Evolutionary conservation across 2,329 filamentous ascomycete genomes (phyloP), one percentile per base, ranked within the genome.

Genomic region (Calycina herbarum): DNA sequence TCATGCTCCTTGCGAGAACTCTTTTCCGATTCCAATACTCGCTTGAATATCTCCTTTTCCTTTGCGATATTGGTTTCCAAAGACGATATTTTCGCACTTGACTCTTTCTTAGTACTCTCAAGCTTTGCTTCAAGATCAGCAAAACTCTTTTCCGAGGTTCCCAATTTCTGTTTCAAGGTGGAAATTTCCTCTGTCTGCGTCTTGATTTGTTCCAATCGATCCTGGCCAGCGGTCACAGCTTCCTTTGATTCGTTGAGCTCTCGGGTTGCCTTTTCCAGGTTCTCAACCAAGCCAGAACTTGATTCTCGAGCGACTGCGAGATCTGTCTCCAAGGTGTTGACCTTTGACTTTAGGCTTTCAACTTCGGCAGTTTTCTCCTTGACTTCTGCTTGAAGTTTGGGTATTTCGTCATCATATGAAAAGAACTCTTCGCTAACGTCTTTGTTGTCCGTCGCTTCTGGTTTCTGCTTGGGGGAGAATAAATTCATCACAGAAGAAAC

Each of bases 371-470:
- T 81, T 73, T 90, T 91, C 64, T 88, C 85, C 61, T 88, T 83
- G 3, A 95, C 77, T 70, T 95, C 90, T 1, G 85, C 83, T 73
- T 96, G 90, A n/a, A 97, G 79, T 63, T 91, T 87, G 2, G 92
- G 91, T 15, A 96, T 83, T 78, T 98, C 94, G 61, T 90, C 89
- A 66, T 98, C 94, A 72, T 93, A 96, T 0, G 93, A 97, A 78
- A 97, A 97, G 78, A 97, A 90, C 59, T 96, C 92, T 69, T 94
- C 91, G 31, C 73, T 75, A 0, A 73, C 70, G 54, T 77, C 79
- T 51, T 75, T 75, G 4, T 78, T 77, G 7, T 77, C 74, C 13
- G 75, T 69, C 58, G 78, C 70, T 35, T 76, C 71, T 5, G 78
- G 69, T 66, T 80, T 81, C 42, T 82, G 79, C 68, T 77, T 82